Base-by-base conservation (phyloP, 1,139 yeast species). In the Geotrichum candidum region DNA sequence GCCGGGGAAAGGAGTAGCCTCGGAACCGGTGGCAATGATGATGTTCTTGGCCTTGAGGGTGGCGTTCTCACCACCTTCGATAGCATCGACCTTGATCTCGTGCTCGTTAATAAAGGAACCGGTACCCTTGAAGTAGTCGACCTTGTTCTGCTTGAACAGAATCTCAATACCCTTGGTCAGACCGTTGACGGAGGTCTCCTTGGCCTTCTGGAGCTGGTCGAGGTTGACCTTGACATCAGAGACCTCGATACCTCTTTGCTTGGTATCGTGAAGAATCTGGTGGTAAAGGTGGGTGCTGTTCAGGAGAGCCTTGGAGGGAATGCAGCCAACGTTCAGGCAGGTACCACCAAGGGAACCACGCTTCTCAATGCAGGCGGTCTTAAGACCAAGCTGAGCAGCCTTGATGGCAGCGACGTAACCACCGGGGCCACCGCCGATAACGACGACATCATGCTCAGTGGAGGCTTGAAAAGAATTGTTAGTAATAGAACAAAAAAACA, bases 361-460 rank as follows among this genome's bases (percentile, higher is more conserved):
- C 80, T 90, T 91, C 77, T 95, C 99, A 68, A 95, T 81, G 84
- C 99, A 94, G 53, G 97, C 99, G 63, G 97, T 90, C 77, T 91
- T 87, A 70, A 83, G 82, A 51, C 98, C 98, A 65, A 91, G 82
- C 80, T 95, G 99, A 59, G 99, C 99, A 63, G 97, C 97, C 78
- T 90, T 92, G 76, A 95, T 95, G 73, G 99, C 99, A 63, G 98
- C 98, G 69, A 95, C 96, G 67, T 77, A 77, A 66, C 99, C 99
- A 77, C 98, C 99, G 68, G 99, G 99, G 64, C 99, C 99, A 72
- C 97, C 99, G 69, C 99, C 99, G 73, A 95, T 88, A 69, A 95
- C 90, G 62, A 92, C 96, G 64, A 92, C 85, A 73, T 94, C 99
- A 75, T 90, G 95, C 75, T 89, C 84, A 82, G 83, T 65, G 64